phyloP scores from a whole-genome alignment of 192 early-diverging fungal genomes.

The Radiomyces spectabilis region DNA sequence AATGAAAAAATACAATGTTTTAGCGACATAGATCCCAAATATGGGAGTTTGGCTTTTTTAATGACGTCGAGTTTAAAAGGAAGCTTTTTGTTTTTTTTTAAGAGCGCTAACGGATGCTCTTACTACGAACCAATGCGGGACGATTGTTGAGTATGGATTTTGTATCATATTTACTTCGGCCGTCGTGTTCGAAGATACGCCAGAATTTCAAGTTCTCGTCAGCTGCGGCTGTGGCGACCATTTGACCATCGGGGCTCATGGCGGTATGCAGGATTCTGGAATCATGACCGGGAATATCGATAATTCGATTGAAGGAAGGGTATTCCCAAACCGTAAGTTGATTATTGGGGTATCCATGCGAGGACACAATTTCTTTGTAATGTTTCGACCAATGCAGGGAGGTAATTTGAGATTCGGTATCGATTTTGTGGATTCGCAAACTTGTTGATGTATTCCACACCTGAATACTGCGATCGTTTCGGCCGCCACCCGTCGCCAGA shows the following conservation, averaged over 20 bases:
- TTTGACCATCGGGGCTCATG: slow-evolving; percentile 85
- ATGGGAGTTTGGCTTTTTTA: no score
- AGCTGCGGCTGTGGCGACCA: slow-evolving; percentile 84
- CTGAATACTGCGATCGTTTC: slow-evolving; percentile 80
- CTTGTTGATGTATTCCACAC: slow-evolving; percentile 87
- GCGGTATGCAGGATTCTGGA: slow-evolving; percentile 86
- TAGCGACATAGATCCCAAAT: no score
- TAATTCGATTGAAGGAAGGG: slow-evolving; percentile 60
- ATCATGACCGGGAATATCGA: slow-evolving; percentile 80
- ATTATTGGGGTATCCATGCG: slow-evolving; percentile 89
- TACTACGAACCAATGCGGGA: no score
- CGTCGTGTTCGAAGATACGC: slow-evolving; percentile 68
- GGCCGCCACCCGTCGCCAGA: slow-evolving; percentile 88
- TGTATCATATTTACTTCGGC: no score
- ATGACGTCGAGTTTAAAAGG: no score
- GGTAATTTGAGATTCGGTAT: slow-evolving; percentile 88
- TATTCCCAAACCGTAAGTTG: slow-evolving; percentile 83
- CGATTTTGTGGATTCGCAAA: slow-evolving; percentile 50
- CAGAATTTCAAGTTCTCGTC: slow-evolving; percentile 97
- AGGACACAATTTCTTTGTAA: slow-evolving; percentile 79
- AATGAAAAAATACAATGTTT: no score
- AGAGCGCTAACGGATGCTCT: no score
- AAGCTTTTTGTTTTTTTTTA: no score
- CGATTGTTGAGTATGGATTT: no score
- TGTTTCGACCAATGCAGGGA: slow-evolving; percentile 85